These are phyloP conservation scores for Colletotrichum sp. DNA, from an alignment of 2,329 filamentous ascomycete species.

Conservation along the genomic window DNA sequence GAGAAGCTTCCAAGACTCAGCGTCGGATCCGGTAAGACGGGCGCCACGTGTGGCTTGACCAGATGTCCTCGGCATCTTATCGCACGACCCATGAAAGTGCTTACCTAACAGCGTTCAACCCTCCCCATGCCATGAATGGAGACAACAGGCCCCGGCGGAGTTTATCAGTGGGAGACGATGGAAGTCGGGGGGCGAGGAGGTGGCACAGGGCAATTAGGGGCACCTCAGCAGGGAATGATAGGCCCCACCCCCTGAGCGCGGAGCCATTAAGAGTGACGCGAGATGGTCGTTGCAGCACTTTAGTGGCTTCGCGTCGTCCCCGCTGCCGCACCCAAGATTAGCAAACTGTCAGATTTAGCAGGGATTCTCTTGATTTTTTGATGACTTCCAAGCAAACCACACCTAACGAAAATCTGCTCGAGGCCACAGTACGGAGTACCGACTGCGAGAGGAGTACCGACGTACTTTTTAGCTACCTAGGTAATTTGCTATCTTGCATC, in stretches of 20 bases:
- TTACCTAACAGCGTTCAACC: background rate
- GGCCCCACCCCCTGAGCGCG: constrained; percentile 6
- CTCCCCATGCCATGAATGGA: background rate
- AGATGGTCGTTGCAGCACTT: constrained; percentile 3
- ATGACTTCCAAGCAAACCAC: constrained; percentile 16
- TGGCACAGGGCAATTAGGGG: constrained; percentile 1
- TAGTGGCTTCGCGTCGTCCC: constrained; percentile 12
- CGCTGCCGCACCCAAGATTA: constrained; percentile 19
- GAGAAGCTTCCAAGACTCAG: constrained; percentile 15
- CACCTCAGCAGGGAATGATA: background rate
- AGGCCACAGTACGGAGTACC: background rate
- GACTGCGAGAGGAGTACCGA: background rate
- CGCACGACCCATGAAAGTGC: background rate
- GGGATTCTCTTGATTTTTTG: constrained; percentile 9
- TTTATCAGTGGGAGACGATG: background rate
- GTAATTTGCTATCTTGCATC: background rate
- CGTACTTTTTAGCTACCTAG: background rate
- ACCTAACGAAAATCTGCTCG: constrained; percentile 10
- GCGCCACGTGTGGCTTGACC: constrained; percentile 12
- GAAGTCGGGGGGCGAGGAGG: background rate
- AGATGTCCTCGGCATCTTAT: background rate
- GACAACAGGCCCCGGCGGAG: background rate
- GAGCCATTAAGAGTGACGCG: constrained; percentile 15
- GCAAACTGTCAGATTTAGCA: constrained; percentile 14
- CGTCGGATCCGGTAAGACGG: background rate